These are phyloP conservation scores for Eimeria necatrix DNA, from an alignment of 169 alveolate species.

Conservation along the genomic window DNA sequence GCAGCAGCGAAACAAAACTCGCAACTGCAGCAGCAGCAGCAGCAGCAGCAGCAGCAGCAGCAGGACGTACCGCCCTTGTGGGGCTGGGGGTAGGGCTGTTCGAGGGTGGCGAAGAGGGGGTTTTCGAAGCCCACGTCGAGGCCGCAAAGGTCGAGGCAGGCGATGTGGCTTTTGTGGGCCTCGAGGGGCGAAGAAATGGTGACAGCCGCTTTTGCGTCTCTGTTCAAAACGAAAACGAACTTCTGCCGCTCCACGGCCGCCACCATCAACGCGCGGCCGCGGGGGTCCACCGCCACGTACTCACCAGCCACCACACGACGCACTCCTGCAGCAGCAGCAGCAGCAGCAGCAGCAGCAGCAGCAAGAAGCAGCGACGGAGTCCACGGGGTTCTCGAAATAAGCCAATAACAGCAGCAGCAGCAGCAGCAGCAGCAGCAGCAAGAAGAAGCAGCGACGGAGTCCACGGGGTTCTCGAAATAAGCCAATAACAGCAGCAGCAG, in stretches of 20 bases:
- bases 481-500: too few relatives aligned
- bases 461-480: too few relatives aligned
- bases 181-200: slow-evolving; percentile 97
- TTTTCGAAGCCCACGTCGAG: slow-evolving; percentile 97
- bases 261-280: slow-evolving; percentile 99
- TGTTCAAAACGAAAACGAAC: slow-evolving; percentile 97
- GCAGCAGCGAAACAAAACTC: neutral
- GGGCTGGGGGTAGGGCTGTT: slow-evolving; percentile 85
- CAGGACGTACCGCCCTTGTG: neutral
- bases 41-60: neutral
- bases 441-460: too few relatives aligned
- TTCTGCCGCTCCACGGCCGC: slow-evolving; percentile 99
- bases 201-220: slow-evolving; percentile 96
- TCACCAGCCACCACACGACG: slow-evolving; percentile 95
- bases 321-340: slow-evolving; percentile 59
- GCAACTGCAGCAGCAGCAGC: neutral
- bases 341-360: neutral
- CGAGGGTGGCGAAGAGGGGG: slow-evolving; percentile 98
- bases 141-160: slow-evolving; percentile 95
- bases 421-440: too few relatives aligned
- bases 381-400: too few relatives aligned
- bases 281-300: slow-evolving; percentile 99
- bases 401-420: too few relatives aligned
- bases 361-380: too few relatives aligned
- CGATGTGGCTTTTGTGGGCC: slow-evolving; percentile 97